phyloP scores from a whole-genome alignment of 2,329 filamentous ascomycete genomes.

The Exophiala xenobiotica region DNA sequence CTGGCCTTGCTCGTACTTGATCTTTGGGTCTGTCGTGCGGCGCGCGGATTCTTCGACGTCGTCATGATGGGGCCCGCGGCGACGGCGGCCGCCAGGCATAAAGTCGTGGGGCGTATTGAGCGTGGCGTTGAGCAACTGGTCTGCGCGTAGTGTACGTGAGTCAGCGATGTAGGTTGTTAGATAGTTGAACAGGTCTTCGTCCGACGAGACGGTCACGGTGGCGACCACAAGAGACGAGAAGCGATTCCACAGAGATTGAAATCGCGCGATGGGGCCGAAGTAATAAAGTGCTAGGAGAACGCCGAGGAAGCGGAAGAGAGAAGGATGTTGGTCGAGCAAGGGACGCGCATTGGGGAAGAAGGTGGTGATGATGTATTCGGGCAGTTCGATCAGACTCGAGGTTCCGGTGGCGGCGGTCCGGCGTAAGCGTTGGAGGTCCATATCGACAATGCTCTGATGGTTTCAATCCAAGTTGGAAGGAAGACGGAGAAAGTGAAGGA shows the following conservation, averaged over 20 bases:
- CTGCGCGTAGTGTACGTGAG: constrained; percentile 23
- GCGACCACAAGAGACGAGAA: constrained; percentile 27
- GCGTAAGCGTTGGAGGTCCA: constrained; percentile 23
- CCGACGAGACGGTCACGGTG: constrained; percentile 26
- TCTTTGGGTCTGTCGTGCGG: constrained; percentile 24
- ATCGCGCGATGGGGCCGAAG: constrained; percentile 26
- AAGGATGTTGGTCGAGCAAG: constrained; percentile 27
- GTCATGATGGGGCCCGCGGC: constrained; percentile 17
- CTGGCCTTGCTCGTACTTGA: constrained; percentile 31
- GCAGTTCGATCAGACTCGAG: constrained; percentile 23
- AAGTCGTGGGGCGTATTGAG: constrained; percentile 25
- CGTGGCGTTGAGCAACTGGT: constrained; percentile 28
- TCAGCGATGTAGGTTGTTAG: constrained; percentile 26
- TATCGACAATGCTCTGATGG: background rate
- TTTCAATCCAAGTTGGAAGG: background rate
- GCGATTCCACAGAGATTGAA: constrained; percentile 27
- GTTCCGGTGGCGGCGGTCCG: constrained; percentile 11
- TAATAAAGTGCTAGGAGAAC: constrained; percentile 30
- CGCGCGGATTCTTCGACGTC: constrained; percentile 27
- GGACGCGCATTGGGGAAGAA: constrained; percentile 29
- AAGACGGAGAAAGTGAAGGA: background rate
- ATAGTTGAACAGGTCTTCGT: constrained; percentile 32
- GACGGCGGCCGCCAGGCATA: constrained; percentile 7
- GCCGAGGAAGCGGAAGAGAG: constrained; percentile 28
- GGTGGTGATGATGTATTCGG: constrained; percentile 28